Base-by-base conservation (phyloP, 2,329 filamentous ascomycete genomes). In the Fusarium sp. region DNA sequence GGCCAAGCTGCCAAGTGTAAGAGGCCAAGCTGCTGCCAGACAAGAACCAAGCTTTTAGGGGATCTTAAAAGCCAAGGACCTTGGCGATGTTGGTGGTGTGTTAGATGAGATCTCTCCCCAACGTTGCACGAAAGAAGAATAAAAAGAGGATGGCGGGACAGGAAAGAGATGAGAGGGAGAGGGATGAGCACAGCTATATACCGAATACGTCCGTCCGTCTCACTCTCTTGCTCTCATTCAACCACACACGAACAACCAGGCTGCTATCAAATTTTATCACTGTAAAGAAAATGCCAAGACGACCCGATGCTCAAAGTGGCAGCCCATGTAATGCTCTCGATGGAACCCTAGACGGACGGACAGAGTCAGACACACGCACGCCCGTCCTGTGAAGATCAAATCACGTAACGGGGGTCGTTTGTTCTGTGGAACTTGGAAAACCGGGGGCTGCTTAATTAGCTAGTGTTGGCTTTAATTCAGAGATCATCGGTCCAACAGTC, bases 261-360 rank as follows among this genome's bases (percentile, higher is more conserved):
- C 53, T 60, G 33, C 38, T 35, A 53, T 62, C 53, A 44, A 55
- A 28, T 41, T 41, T 44, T 38, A 51, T 28, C 50, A 50, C 38
- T 31, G 64, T 48, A 41, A 30, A 41, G 38, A 6, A 26, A 67
- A 39, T 55, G 61, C 67, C 71, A 68, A 73, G 69, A 61, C 60
- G 57, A 30, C 68, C 73, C 47, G 47, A 76, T n/a, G 65, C 74
- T 76, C 65, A 67, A 76, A 65, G 24, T 45, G 74, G 74, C 67
- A 76, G 71, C 55, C 65, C 57, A 59, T 44, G 44, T 41, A 31
- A 28, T 54, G 31, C 38, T 59, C 58, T 53, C 28, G 50, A 75
- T 75, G 63, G 41, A 64, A 72, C 68, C 68, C 68, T 59, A 53
- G 57, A 61, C 62, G 66, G 61, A 64, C 47, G 41, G 30, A 13